Conservation (phyloP, 306 rosid genomes). For the Quercus gilva region DNA sequence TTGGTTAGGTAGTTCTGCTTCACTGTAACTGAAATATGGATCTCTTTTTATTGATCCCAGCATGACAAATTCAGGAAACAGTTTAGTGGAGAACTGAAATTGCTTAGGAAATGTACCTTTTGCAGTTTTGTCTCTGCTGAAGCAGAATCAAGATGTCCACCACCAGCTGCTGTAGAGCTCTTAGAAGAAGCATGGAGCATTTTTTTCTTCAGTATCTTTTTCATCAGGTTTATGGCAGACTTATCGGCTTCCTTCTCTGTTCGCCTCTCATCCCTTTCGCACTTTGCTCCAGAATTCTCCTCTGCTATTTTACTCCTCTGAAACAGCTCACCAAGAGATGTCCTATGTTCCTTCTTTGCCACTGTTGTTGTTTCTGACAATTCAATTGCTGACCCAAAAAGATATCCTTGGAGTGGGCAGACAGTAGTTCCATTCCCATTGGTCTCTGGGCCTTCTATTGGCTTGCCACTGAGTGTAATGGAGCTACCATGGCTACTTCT, state of each 20-base stretch:
- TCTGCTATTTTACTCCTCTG: conserved; percentile 65
- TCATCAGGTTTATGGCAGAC: conserved; percentile 66
- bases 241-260: conserved; percentile 57
- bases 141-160: conserved; percentile 50
- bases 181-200: conserved; percentile 58
- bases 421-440: conserved; percentile 52
- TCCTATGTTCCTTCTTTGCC: conserved; percentile 75
- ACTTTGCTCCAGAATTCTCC: conserved; percentile 50
- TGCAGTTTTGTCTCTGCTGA: conserved; percentile 70
- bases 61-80: neutral
- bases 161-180: conserved; percentile 32
- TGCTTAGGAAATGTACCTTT: conserved; percentile 48
- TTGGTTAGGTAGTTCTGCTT: no score
- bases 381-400: conserved; percentile 73
- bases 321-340: conserved; percentile 84
- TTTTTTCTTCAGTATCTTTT: conserved; percentile 67
- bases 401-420: conserved; percentile 85
- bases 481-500: conserved; percentile 86
- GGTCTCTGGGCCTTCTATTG: conserved; percentile 47
- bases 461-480: conserved; percentile 75
- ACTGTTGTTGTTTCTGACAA: conserved; percentile 58
- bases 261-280: conserved; percentile 50
- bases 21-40: neutral
- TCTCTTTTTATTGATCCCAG: neutral
- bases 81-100: neutral